Percentiles rank a stretch among this genome's conserved stretches.
Conservation (phyloP, 805 yeast species). For the Candida michaelii region DNA sequence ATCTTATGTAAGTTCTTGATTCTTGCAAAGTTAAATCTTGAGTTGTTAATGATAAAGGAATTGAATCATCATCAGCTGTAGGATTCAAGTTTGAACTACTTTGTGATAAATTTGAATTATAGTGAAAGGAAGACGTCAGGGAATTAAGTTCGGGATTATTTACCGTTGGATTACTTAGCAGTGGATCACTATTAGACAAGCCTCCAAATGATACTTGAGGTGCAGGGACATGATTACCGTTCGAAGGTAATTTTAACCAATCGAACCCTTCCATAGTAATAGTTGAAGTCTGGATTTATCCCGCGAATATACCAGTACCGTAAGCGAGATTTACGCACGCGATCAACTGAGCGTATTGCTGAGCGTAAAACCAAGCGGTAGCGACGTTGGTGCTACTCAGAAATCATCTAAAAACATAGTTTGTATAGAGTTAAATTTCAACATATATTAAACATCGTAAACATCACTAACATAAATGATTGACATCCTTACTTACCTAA, state of each 20-base stretch:
- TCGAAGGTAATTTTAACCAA: constrained; percentile 44
- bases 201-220: constrained; percentile 54
- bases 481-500: constrained; percentile 9
- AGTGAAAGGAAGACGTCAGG: constrained; percentile 1
- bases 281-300: background rate
- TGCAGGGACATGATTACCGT: constrained; percentile 25
- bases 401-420: too few species aligned
- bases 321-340: too few species aligned
- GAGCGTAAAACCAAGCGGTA: too few species aligned
- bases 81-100: background rate
- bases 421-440: too few species aligned
- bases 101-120: background rate
- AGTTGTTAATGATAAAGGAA: constrained; percentile 64
- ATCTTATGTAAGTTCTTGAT: constrained; percentile 79
- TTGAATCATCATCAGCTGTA: constrained; percentile 34
- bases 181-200: constrained; percentile 10
- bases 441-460: too few species aligned
- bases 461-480: too few species aligned
- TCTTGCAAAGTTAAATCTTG: constrained; percentile 76
- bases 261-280: constrained; percentile 42
- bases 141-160: background rate
- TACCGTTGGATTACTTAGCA: background rate
- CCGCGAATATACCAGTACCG: too few species aligned
- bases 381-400: too few species aligned
- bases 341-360: too few species aligned